Percentiles rank a stretch among this genome's conserved stretches.
Conservation (phyloP, 768 basidiomycete genomes). For the Pilatotrama ljubarskyi region DNA sequence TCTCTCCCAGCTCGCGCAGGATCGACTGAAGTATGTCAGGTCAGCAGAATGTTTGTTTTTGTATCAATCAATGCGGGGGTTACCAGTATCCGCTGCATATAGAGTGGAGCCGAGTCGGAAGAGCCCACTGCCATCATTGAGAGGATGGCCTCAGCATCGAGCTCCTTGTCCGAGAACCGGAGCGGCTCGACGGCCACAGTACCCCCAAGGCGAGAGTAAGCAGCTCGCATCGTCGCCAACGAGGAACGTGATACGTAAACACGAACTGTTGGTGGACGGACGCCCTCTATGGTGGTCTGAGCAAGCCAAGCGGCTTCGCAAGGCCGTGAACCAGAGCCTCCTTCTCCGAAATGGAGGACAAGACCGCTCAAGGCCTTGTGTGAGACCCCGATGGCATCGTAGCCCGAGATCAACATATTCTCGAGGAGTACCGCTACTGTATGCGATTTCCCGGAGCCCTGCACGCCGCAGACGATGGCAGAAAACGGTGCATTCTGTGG, state of each 20-base stretch:
- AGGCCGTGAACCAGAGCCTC: conserved; percentile 55
- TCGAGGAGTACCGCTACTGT: conserved; percentile 69
- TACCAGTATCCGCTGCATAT: conserved; percentile 69
- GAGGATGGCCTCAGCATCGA: conserved; percentile 67
- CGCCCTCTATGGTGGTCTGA: conserved; percentile 28
- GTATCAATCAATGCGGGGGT: background rate
- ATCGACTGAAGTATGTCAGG: conserved; percentile 50
- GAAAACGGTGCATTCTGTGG: conserved; percentile 71
- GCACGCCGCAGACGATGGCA: conserved; percentile 73
- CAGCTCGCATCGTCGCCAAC: background rate
- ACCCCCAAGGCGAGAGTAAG: conserved; percentile 28
- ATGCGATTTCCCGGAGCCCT: conserved; percentile 77
- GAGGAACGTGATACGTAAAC: background rate
- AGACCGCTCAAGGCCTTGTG: conserved; percentile 60
- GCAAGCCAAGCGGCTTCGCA: conserved; percentile 62
- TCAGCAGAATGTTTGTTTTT: no score
- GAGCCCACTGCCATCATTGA: conserved; percentile 75
- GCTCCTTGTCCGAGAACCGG: conserved; percentile 54
- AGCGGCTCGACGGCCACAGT: conserved; percentile 55
- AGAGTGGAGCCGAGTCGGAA: conserved; percentile 61
- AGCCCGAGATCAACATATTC: conserved; percentile 62
- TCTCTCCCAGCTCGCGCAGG: conserved; percentile 61
- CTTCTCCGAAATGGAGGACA: conserved; percentile 71
- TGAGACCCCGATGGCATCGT: conserved; percentile 49
- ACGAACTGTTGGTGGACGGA: conserved; percentile 36